Base-by-base conservation (phyloP, 495 filamentous ascomycete species). In the Podospora australis region DNA sequence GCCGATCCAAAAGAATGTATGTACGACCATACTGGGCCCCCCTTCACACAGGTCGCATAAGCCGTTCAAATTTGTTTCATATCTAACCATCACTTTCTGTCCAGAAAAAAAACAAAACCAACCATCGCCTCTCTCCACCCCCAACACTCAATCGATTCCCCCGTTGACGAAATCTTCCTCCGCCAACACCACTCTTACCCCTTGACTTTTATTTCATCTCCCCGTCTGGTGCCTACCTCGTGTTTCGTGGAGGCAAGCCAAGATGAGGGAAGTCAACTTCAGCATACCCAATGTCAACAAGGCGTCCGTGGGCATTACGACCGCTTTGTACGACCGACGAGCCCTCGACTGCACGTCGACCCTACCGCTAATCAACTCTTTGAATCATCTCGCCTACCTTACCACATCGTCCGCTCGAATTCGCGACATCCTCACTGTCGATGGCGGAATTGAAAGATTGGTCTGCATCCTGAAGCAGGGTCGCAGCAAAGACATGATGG, bases 281-380 rank as follows among this genome's bases (percentile, higher is more conserved):
- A 96, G 92, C 71, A 96, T 98, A 63, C 92, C 92, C 28, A 95
- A 92, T 79, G 90, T 94, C 78, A 98, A 98, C 74, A 98, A 97
- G 82, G 92, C 92, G 55, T 95, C 92, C 48, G 92, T 98, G 64
- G 91, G 92, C 58, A 98, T 98, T 74, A 97, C 92, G 54, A 96
- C 92, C 38, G 94, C 91, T 64, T 80, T 98, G 51, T 98, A 98
- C 66, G 92, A 98, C 67, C 87, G 92, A 52, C 83, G 92, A 64
- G 92, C 92, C 46, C 83, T 98, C 55, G 92, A 98, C 66, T 98
- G 92, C 72, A 97, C 92, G 52, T 98, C 92, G 17, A 97, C 92
- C 3, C 77, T 97, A 22, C 94, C 92, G 22, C 77, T 98, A 24
- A 96, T 98, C 70, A 98, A 96, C 72, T 97, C 92, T 0, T 81